phyloP scores from a whole-genome alignment of 73 alveolate genomes.

The Durusdinium trenchii region DNA sequence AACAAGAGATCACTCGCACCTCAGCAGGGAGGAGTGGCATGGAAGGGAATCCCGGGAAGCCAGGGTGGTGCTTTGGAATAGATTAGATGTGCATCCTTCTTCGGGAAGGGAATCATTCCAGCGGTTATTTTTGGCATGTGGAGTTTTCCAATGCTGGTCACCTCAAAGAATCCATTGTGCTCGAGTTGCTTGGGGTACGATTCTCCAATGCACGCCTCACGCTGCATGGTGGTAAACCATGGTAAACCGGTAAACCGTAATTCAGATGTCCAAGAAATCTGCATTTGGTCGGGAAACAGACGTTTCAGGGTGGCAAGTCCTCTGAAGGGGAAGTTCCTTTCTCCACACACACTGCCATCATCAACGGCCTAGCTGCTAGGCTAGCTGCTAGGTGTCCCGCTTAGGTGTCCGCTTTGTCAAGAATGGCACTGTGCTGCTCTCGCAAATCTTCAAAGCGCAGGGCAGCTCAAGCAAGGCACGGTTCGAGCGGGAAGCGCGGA shows the following conservation, averaged over 20 bases:
- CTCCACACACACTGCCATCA: too few relatives aligned
- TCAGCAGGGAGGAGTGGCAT: too few relatives aligned
- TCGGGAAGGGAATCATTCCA: too few relatives aligned
- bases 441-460: neutral
- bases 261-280: neutral
- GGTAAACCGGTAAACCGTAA: neutral
- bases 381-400: neutral
- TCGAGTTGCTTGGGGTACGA: too few relatives aligned
- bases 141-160: too few relatives aligned
- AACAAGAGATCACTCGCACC: neutral
- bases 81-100: too few relatives aligned
- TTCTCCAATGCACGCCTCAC: too few relatives aligned
- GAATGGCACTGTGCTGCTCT: neutral
- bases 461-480: slow-evolving; percentile 35
- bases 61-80: too few relatives aligned
- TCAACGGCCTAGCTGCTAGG: neutral
- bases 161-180: too few relatives aligned
- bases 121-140: too few relatives aligned
- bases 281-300: neutral
- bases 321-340: neutral
- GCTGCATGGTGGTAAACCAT: neutral
- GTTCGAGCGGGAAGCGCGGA: neutral
- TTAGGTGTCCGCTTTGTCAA: slow-evolving; percentile 5
- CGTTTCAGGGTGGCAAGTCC: neutral
- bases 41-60: too few relatives aligned